Base-by-base conservation (phyloP, 2,329 filamentous ascomycete genomes). In the Xylariaceae sp. region DNA sequence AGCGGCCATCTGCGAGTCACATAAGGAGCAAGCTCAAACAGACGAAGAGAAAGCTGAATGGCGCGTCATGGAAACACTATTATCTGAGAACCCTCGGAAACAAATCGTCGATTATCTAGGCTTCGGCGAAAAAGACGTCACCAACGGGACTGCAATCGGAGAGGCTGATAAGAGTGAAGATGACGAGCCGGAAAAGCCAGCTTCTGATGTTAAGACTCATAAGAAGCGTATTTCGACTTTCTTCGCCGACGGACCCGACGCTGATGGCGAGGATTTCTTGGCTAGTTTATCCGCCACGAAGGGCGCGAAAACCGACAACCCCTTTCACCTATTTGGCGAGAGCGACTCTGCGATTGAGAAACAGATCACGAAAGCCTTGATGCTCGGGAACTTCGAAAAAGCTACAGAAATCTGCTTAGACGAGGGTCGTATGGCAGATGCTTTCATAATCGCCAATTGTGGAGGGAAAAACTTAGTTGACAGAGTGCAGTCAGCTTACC, bases 361-460 rank as follows among this genome's bases (percentile, higher is more conserved):
- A 73, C 81, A 84, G 52, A 92, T 99, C 59, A 97, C 94, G 3
- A 87, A 85, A 64, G 89, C 93, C 26, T 75, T 99, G 53, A 89
- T 97, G 77, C 80, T 97, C 8, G 94, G 94, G 6, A 84, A 95
- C 60, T 99, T 99, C 66, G 86, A 92, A 52, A 89, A 89, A 69
- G 94, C 94, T 15, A 87, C 96, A 53, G 89, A 95, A 51, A 84
- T 96, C 45, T 96, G 92, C 64, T 76, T 99, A 13, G 86, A 90
- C 66, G 91, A 97, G 72, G 86, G 95, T 61, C 86, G 92, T 47
- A 86, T 97, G 70, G 94, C 94, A 0, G 94, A 99, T 75, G 94
- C 94, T 32, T 96, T 99, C 74, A 91, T 99, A 78, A 93, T 99
- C 69, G 94, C 95, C 40, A 96, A 97, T 66, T 97, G 92, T 66